A percentile compares a stretch with the other conserved stretches of the same genome.
phyloP scores from a whole-genome alignment of 441 rosid species.

The Jatropha podagrica region DNA sequence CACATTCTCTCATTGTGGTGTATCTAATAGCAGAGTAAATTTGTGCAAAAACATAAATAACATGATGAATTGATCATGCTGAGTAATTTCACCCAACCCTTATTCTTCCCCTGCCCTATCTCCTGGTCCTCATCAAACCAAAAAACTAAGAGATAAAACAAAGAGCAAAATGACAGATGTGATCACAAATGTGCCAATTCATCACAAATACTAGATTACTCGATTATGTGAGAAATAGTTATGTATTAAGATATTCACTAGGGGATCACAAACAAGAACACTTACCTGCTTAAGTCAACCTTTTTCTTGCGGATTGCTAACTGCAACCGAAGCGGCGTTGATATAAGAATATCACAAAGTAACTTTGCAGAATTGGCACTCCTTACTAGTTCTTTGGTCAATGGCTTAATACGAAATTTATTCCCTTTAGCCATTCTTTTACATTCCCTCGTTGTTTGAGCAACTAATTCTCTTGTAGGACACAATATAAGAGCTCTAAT shows the following conservation, averaged over 20 bases:
- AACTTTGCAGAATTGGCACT: slow-evolving; percentile 61
- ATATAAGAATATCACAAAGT: slow-evolving; percentile 73
- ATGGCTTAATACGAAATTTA: slow-evolving; percentile 58
- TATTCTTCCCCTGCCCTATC: no score
- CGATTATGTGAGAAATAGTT: no score
- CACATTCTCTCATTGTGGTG: background rate
- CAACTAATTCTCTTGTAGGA: slow-evolving; percentile 85
- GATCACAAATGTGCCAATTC: no score
- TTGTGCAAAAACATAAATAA: background rate
- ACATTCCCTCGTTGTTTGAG: slow-evolving; percentile 88
- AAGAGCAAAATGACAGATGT: no score
- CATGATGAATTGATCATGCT: background rate
- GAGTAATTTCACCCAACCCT: no score
- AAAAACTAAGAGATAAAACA: no score
- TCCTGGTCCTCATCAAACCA: no score
- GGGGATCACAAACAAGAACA: background rate
- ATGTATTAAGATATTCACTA: no score
- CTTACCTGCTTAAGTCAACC: slow-evolving; percentile 85
- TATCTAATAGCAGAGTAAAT: background rate
- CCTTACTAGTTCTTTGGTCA: slow-evolving; percentile 75
- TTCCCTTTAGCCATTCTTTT: slow-evolving; percentile 79
- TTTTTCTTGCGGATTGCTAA: slow-evolving; percentile 64
- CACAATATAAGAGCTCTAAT: slow-evolving; percentile 76
- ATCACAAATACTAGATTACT: no score
- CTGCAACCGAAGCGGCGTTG: slow-evolving; percentile 78